Evolutionary conservation across 352 stramenopile species (phyloP).

Genomic region (Pythium scleroteichum): DNA sequence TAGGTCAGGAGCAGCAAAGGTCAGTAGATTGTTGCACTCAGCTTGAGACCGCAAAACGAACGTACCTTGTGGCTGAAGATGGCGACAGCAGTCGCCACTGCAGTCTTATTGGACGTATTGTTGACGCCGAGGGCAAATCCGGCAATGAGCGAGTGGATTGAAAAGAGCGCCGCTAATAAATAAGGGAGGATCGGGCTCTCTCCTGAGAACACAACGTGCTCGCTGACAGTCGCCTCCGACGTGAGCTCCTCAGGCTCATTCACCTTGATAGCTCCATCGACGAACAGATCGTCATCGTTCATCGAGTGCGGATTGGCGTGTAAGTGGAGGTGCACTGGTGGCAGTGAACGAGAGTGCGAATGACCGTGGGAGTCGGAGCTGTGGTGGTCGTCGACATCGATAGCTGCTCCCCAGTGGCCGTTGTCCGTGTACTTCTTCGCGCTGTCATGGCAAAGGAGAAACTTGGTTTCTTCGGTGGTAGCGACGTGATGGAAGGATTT

Average conservation of each 20-base stretch:
- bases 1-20: not conserved
- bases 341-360: conserved; percentile 10
- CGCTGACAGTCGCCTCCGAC: conserved; percentile 44
- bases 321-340: conserved; percentile 5
- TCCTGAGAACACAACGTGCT: conserved; percentile 65
- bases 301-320: conserved; percentile 8
- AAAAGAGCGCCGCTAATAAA: conserved; percentile 67
- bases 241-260: conserved; percentile 15
- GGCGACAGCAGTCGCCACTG: conserved; percentile 54
- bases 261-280: conserved; percentile 9
- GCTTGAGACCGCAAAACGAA: not conserved
- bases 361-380: conserved; percentile 4
- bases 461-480: conserved; percentile 41
- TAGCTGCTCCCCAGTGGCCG: not conserved
- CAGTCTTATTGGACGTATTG: conserved; percentile 47
- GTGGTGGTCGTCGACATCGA: conserved; percentile 12
- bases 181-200: conserved; percentile 57
- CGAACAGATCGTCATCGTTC: conserved; percentile 4
- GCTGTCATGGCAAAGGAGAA: conserved; percentile 35
- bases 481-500: conserved; percentile 42
- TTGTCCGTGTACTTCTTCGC: conserved; percentile 27
- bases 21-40: not conserved
- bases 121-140: conserved; percentile 67
- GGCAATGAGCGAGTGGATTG: conserved; percentile 64
- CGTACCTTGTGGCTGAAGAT: conserved; percentile 72